A percentile compares a stretch with the other conserved stretches of the same genome.
phyloP scores from a whole-genome alignment of 495 filamentous ascomycete genomes.

The Penicillium angulare region DNA sequence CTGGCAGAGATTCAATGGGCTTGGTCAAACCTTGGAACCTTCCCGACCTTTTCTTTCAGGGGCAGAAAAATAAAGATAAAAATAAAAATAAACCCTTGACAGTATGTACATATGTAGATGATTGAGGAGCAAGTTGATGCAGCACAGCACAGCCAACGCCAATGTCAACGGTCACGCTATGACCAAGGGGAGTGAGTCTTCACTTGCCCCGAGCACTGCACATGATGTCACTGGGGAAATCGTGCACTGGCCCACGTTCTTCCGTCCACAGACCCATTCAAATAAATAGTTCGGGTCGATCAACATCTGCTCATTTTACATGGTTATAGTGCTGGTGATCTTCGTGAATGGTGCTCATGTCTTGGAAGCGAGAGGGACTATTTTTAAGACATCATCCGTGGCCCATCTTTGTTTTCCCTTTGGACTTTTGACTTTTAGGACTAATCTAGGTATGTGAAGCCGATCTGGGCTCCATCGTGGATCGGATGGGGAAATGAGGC shows the following conservation, averaged over 20 bases:
- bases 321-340: not conserved
- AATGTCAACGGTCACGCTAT: conserved; percentile 15
- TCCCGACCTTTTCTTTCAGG: not conserved
- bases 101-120: not conserved
- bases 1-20: not conserved
- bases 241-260: conserved; percentile 23
- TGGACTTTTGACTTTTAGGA: too few species aligned
- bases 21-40: too few species aligned
- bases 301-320: conserved; percentile 16
- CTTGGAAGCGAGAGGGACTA: too few species aligned
- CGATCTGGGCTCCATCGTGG: too few species aligned
- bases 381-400: not conserved
- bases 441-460: too few species aligned
- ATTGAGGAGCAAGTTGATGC: not conserved
- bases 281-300: conserved; percentile 16
- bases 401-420: too few species aligned
- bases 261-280: conserved; percentile 10
- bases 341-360: not conserved
- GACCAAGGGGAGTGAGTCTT: conserved; percentile 13
- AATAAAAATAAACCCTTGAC: not conserved
- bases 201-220: not conserved
- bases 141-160: conserved; percentile 1
- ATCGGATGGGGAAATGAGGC: too few species aligned
- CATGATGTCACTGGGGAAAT: conserved; percentile 33
- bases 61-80: not conserved